phyloP scores from a whole-genome alignment of 2,329 filamentous ascomycete species.

The Talaromyces sp. region DNA sequence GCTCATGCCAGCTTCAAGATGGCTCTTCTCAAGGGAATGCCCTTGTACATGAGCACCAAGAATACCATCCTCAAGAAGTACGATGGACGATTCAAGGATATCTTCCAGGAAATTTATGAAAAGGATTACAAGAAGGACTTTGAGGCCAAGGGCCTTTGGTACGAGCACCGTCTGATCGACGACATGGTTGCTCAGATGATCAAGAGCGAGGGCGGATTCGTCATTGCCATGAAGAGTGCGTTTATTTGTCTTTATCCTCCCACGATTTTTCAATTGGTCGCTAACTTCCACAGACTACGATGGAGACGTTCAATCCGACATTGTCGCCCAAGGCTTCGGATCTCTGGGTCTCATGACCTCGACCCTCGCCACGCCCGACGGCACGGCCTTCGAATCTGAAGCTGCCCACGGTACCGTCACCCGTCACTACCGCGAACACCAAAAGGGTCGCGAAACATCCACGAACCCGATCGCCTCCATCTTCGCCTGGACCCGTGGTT shows the following conservation, averaged over 20 bases:
- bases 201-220: constrained; percentile 93
- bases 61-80: constrained; percentile 99
- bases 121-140: constrained; percentile 81
- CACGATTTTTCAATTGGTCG: constrained; percentile 12
- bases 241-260: not conserved
- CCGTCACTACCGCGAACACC: constrained; percentile 97
- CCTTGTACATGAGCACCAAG: constrained; percentile 99
- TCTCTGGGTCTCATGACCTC: constrained; percentile 98
- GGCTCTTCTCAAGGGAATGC: constrained; percentile 77
- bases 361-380: constrained; percentile 91
- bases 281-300: constrained; percentile 73
- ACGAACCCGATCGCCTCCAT: constrained; percentile 99
- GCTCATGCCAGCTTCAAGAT: constrained; percentile 97
- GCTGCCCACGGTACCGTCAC: constrained; percentile 98
- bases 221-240: constrained; percentile 97
- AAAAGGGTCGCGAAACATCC: constrained; percentile 94
- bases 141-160: constrained; percentile 92
- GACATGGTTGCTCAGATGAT: constrained; percentile 99
- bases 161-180: constrained; percentile 98
- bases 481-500: constrained; percentile 96
- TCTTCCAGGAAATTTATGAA: constrained; percentile 97
- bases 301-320: constrained; percentile 97
- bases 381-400: constrained; percentile 95
- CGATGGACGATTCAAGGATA: constrained; percentile 98
- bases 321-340: constrained; percentile 96